phyloP scores from a whole-genome alignment of 176 grass and related monocot species.

The Sorghum bicolor region Sorghum_bicolor_NCBIv3 NC_012872.2:62904001-62904500 shows the following conservation, averaged over 20 bases:
- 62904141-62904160: background rate
- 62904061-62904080: background rate
- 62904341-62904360: background rate
- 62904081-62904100: background rate
- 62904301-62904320: background rate
- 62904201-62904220: background rate
- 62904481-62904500: background rate
- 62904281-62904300: background rate
- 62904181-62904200: background rate
- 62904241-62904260: background rate
- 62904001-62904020: background rate
- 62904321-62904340: background rate
- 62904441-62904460: constrained; percentile 17
- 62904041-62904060: background rate
- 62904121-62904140: background rate
- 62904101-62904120: background rate
- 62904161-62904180: background rate
- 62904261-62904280: background rate
- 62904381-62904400: background rate
- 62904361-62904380: background rate
- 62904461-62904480: background rate
- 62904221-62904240: constrained; percentile 5
- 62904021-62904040: background rate
- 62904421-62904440: background rate
- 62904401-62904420: constrained; percentile 9